Conservation (phyloP, 345 rosid genomes). For the Balakata baccata region DNA sequence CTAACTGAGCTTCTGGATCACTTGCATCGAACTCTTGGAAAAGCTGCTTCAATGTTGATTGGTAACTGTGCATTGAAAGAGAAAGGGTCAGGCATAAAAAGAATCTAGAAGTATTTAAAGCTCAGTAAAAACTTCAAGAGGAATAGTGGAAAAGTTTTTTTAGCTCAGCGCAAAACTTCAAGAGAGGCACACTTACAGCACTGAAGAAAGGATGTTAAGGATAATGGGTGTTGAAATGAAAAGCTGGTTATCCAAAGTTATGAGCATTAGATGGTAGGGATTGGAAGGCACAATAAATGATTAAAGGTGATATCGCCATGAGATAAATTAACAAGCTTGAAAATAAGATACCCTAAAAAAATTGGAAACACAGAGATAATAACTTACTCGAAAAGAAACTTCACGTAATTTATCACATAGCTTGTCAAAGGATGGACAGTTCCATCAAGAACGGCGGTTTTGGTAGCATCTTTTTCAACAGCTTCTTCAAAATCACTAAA, state of each 20-base stretch:
- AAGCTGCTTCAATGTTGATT: conserved; percentile 74
- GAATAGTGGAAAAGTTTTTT: background rate
- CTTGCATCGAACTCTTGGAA: conserved; percentile 66
- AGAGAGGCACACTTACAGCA: background rate
- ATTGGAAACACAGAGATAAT: background rate
- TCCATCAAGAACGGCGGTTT: conserved; percentile 92
- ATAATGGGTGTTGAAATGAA: background rate
- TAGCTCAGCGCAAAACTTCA: background rate
- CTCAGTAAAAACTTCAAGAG: background rate
- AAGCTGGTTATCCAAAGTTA: background rate
- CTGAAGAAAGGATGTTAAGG: background rate
- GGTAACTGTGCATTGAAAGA: conserved; percentile 53
- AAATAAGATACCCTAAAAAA: background rate
- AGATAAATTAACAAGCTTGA: conserved; percentile 2
- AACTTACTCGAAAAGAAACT: conserved; percentile 91
- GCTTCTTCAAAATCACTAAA: conserved; percentile 96
- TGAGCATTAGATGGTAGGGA: background rate
- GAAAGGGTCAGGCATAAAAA: conserved; percentile 17
- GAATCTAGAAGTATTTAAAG: background rate
- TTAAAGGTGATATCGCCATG: background rate
- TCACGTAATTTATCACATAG: conserved; percentile 93
- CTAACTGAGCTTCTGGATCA: conserved; percentile 62
- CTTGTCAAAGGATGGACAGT: conserved; percentile 97
- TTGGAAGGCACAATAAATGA: background rate
- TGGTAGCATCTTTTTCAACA: conserved; percentile 96